Conservation (phyloP, 306 rosid genomes). For the Chamaecrista fasciculata region DNA sequence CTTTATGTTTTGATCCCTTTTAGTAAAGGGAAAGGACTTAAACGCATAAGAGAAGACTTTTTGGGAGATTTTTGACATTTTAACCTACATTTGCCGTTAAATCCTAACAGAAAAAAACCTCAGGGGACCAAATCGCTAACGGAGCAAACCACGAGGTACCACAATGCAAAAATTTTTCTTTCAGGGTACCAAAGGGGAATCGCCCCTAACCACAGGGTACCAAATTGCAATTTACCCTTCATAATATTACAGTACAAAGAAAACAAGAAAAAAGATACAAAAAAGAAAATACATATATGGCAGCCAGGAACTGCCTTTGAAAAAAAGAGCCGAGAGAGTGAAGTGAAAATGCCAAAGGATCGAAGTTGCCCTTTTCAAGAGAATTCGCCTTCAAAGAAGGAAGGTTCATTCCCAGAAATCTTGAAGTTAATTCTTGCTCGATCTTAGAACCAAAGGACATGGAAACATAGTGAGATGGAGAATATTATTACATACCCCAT, state of each 20-base stretch:
- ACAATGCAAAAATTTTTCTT: too few relatives aligned
- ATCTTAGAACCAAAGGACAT: neutral
- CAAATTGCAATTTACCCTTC: too few relatives aligned
- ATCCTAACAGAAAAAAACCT: too few relatives aligned
- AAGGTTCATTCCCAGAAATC: slow-evolving; percentile 38
- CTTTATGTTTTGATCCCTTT: too few relatives aligned
- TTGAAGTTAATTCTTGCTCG: slow-evolving; percentile 17
- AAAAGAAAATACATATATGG: neutral
- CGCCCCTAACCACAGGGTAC: too few relatives aligned
- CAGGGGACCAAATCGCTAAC: too few relatives aligned
- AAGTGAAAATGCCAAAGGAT: slow-evolving; percentile 85
- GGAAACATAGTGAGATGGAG: neutral
- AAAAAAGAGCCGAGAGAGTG: neutral
- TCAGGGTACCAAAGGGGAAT: too few relatives aligned
- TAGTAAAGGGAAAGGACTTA: too few relatives aligned
- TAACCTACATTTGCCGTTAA: too few relatives aligned
- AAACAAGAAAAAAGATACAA: neutral
- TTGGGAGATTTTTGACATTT: too few relatives aligned
- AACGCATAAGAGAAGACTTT: too few relatives aligned
- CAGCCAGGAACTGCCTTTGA: slow-evolving; percentile 10
- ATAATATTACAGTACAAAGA: slow-evolving; percentile 6
- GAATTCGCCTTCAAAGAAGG: slow-evolving; percentile 46
- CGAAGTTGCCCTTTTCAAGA: slow-evolving; percentile 75
- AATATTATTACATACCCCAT: slow-evolving; percentile 17
- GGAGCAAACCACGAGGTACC: too few relatives aligned